Conservation (phyloP, 306 rosid species). For the Lathyrus aphaca region DNA sequence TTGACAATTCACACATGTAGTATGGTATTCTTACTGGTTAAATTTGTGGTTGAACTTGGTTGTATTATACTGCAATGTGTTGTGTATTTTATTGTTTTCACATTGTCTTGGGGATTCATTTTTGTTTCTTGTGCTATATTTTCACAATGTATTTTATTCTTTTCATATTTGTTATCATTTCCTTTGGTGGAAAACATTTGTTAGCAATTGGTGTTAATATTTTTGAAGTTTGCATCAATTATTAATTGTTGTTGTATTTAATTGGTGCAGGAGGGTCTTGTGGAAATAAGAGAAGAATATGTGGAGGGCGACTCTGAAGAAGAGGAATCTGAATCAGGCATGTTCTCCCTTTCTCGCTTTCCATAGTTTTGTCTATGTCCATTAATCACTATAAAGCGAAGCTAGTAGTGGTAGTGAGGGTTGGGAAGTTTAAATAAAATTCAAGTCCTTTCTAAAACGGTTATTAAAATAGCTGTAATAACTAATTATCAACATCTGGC, state of each 20-base stretch:
- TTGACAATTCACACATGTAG: not conserved
- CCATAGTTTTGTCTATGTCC: conserved; percentile 16
- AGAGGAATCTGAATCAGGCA: conserved; percentile 57
- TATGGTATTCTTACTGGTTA: not conserved
- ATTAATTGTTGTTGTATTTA: conserved; percentile 6
- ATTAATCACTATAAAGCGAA: conserved; percentile 13
- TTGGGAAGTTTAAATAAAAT: not conserved
- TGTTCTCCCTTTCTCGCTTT: conserved; percentile 42
- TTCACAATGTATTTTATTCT: too few species aligned
- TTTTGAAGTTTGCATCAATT: conserved; percentile 28
- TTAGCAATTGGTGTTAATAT: conserved; percentile 23
- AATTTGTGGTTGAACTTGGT: not conserved
- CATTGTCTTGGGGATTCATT: conserved; percentile 12
- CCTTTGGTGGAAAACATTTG: not conserved
- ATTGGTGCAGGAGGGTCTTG: conserved; percentile 69
- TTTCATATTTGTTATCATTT: conserved; percentile 15
- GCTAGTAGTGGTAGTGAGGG: conserved; percentile 2
- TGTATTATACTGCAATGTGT: not conserved
- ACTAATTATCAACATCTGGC: conserved; percentile 4
- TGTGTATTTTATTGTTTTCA: not conserved
- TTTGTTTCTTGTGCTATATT: conserved; percentile 2
- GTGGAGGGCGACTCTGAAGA: conserved; percentile 52
- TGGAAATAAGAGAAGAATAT: conserved; percentile 82
- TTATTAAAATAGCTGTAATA: not conserved
- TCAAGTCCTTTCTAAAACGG: conserved; percentile 12